Conservation (phyloP, 2,329 filamentous ascomycete genomes). For the Stagonosporopsis cucurbitacearum region DNA sequence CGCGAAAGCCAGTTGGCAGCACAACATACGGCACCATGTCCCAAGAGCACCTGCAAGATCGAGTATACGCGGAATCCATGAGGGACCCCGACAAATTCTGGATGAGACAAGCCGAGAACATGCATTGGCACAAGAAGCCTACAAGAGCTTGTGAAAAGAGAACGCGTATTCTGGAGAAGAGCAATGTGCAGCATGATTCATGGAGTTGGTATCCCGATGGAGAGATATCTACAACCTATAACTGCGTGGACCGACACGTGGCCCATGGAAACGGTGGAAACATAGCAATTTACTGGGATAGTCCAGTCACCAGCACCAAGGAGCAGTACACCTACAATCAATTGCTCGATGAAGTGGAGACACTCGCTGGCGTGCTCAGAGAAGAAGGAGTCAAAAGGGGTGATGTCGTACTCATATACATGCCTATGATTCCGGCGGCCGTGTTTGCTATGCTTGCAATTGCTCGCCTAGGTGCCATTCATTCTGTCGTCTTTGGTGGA, state of each 20-base stretch:
- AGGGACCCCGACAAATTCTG: slow-evolving; percentile 76
- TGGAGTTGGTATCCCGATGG: slow-evolving; percentile 94
- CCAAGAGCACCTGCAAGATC: slow-evolving; percentile 53
- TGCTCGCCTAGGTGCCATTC: slow-evolving; percentile 81
- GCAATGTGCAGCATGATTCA: slow-evolving; percentile 69
- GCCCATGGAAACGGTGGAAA: slow-evolving; percentile 71
- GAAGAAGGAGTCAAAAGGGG: slow-evolving; percentile 83
- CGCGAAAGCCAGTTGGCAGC: not conserved
- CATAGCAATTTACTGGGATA: slow-evolving; percentile 85
- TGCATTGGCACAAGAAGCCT: slow-evolving; percentile 83
- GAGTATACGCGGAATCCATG: slow-evolving; percentile 65
- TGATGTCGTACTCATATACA: slow-evolving; percentile 90
- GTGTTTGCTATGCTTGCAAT: slow-evolving; percentile 86
- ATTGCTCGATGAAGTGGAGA: slow-evolving; percentile 80
- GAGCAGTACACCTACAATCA: slow-evolving; percentile 75
- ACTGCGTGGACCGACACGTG: slow-evolving; percentile 91
- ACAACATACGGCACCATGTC: not conserved
- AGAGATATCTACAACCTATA: slow-evolving; percentile 89
- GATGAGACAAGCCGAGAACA: slow-evolving; percentile 72
- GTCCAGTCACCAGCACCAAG: slow-evolving; percentile 78
- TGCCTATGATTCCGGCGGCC: slow-evolving; percentile 95
- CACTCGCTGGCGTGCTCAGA: slow-evolving; percentile 78
- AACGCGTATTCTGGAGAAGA: slow-evolving; percentile 67
- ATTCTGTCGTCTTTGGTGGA: slow-evolving; percentile 91
- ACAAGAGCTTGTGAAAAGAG: slow-evolving; percentile 64